Percentiles rank a stretch among this genome's conserved stretches.
phyloP scores from a whole-genome alignment of 1,284 basidiomycete species.

The Pseudozyma flocculosa region DNA sequence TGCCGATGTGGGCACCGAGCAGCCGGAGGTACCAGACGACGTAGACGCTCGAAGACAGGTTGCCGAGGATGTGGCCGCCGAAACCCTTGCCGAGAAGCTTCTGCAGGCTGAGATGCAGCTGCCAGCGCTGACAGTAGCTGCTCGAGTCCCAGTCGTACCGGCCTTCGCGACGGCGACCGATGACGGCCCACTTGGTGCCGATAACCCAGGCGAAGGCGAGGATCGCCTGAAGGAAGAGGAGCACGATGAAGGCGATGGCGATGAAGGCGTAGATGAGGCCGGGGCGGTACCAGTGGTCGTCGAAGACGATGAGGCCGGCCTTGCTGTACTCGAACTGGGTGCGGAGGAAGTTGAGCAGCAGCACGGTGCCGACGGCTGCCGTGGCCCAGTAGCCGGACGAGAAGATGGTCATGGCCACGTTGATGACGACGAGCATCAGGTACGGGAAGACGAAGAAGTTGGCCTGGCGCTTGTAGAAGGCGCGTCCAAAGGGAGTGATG shows the following conservation, averaged over 20 bases:
- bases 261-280: slow-evolving; percentile 54
- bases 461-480: slow-evolving; percentile 57
- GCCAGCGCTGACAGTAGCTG: slow-evolving; percentile 58
- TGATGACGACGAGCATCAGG: slow-evolving; percentile 54
- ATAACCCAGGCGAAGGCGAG: slow-evolving; percentile 53
- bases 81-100: slow-evolving; percentile 50
- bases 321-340: slow-evolving; percentile 30
- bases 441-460: slow-evolving; percentile 58
- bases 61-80: slow-evolving; percentile 54
- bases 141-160: slow-evolving; percentile 58
- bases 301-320: slow-evolving; percentile 35
- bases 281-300: slow-evolving; percentile 57
- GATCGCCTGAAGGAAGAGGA: slow-evolving; percentile 45
- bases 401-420: slow-evolving; percentile 51
- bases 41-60: slow-evolving; percentile 49
- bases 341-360: slow-evolving; percentile 50
- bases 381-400: slow-evolving; percentile 56
- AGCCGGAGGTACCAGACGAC: slow-evolving; percentile 56
- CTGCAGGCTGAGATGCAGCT: slow-evolving; percentile 54
- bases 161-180: slow-evolving; percentile 56
- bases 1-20: slow-evolving; percentile 52
- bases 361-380: slow-evolving; percentile 52
- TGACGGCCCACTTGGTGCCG: slow-evolving; percentile 55
- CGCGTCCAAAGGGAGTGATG: slow-evolving; percentile 57
- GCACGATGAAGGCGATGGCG: slow-evolving; percentile 49